phyloP scores from a whole-genome alignment of 495 filamentous ascomycete species.

The Penicillium subrubescens region DNA sequence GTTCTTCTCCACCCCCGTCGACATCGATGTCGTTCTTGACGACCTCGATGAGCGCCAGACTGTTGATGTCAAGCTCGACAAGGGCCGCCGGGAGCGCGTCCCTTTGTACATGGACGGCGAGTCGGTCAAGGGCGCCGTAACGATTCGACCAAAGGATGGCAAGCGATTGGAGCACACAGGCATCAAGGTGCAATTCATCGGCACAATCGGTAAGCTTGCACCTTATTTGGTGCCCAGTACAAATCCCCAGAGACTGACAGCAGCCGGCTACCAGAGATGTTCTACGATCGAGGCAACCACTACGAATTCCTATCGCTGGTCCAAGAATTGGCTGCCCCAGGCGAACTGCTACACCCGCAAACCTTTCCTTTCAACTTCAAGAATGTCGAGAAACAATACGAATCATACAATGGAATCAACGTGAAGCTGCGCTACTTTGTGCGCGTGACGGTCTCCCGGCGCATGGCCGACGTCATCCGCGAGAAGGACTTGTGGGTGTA shows the following conservation, averaged over 20 bases:
- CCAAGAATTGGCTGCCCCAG: constrained; percentile 93
- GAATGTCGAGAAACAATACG: constrained; percentile 99
- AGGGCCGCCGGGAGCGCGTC: constrained; percentile 93
- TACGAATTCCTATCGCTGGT: constrained; percentile 97
- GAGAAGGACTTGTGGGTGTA: constrained; percentile 99
- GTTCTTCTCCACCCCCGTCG: constrained; percentile 96
- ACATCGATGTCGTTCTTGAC: constrained; percentile 98
- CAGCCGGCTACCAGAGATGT: constrained; percentile 72
- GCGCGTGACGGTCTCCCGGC: constrained; percentile 90
- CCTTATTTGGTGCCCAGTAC: background rate
- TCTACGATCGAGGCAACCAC: constrained; percentile 98
- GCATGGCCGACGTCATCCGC: constrained; percentile 96
- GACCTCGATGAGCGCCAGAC: constrained; percentile 91
- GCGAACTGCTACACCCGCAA: constrained; percentile 97
- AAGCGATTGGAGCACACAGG: constrained; percentile 97
- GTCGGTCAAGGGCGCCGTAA: constrained; percentile 94
- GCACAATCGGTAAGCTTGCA: constrained; percentile 77
- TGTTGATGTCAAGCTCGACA: constrained; percentile 95
- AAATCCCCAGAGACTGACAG: background rate
- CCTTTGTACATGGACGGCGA: constrained; percentile 98
- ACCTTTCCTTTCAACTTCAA: constrained; percentile 99
- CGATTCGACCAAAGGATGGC: constrained; percentile 95
- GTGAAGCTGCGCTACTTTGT: constrained; percentile 98
- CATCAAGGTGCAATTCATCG: constrained; percentile 99
- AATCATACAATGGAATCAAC: constrained; percentile 99